Evolutionary conservation across 352 stramenopile species (phyloP).

Genomic region (Globisporangium alternatum): DNA sequence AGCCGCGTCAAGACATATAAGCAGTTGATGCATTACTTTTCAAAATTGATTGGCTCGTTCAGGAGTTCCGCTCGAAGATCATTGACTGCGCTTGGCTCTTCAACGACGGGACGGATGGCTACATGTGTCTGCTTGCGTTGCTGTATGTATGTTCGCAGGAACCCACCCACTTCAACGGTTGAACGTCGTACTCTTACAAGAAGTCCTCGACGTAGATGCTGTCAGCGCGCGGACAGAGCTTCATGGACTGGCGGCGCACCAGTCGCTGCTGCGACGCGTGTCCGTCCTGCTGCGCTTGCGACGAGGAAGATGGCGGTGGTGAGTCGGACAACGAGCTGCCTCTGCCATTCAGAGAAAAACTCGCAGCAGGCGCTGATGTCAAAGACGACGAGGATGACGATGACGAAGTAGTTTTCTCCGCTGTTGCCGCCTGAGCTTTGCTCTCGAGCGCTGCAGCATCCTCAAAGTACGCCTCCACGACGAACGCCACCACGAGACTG

Average conservation of each 20-base stretch:
- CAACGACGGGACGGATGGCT: neutral
- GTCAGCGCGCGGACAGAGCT: conserved; percentile 30
- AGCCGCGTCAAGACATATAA: neutral
- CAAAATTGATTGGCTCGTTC: neutral
- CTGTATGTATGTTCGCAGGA: too few relatives aligned
- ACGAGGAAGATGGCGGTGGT: neutral
- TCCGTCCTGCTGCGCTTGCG: conserved; percentile 3
- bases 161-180: too few relatives aligned
- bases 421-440: conserved; percentile 6
- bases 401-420: neutral
- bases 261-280: conserved; percentile 14
- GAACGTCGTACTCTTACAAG: conserved; percentile 18
- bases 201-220: conserved; percentile 49
- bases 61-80: neutral
- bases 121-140: neutral
- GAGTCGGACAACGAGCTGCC: conserved; percentile 5
- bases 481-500: conserved; percentile 68
- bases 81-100: neutral
- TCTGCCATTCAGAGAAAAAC: conserved; percentile 1
- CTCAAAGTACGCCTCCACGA: conserved; percentile 61
- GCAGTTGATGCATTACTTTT: neutral
- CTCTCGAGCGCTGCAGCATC: conserved; percentile 13
- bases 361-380: neutral
- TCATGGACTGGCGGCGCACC: conserved; percentile 20
- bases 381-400: neutral